Evolutionary conservation across 208 protist species (phyloP), one percentile per base, ranked within the genome.

Genomic region (Crithidia sp.): DNA sequence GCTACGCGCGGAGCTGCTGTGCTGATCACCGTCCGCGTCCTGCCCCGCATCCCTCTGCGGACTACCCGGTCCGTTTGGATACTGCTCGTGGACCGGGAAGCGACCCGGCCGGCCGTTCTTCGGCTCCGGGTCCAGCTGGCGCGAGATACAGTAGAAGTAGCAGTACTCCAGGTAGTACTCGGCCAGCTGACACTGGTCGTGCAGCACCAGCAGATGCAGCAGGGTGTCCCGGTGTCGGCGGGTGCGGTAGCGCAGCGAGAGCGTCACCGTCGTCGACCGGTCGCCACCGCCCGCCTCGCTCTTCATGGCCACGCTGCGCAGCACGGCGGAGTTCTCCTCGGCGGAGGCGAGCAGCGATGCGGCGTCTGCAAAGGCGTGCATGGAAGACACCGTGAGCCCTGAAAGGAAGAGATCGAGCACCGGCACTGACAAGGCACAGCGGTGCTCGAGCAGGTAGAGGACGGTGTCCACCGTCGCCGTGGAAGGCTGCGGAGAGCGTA

Each of bases 191-290:
- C 84, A 81, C 63, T 95, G 90, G 59, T 93, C 76, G 73, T 93
- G 86, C 54, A 93, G 83, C 17, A 95, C 90, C 41, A 95, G 79
- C 16, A 95, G 69, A 67, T 95, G 90, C 37, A 95, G 72, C 12
- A 93, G 74, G 8, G 88, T 84, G 71, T 95, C 90, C 16, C 57
- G 59, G 65, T 95, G 79, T 8, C 72, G 72, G 4, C 67, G 76
- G 13, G 82, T 89, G 16, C 73, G 75, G 62, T 89, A 93, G 69
- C 62, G 66, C 36, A 88, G 58, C 37, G 62, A 53, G 52, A 74
- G 43, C 56, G 72, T 50, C 36, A 65, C 56, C 2, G 56, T 47
- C 57, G 12, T 7, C 13, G 63, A 59, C 62, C 45, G 41, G 19
- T 40, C 45, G 36, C 19, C 45, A 3, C 45, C 62, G 9, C 36